Conservation (phyloP, 805 yeast species). For the Nakazawaea ambrosiae region DNA sequence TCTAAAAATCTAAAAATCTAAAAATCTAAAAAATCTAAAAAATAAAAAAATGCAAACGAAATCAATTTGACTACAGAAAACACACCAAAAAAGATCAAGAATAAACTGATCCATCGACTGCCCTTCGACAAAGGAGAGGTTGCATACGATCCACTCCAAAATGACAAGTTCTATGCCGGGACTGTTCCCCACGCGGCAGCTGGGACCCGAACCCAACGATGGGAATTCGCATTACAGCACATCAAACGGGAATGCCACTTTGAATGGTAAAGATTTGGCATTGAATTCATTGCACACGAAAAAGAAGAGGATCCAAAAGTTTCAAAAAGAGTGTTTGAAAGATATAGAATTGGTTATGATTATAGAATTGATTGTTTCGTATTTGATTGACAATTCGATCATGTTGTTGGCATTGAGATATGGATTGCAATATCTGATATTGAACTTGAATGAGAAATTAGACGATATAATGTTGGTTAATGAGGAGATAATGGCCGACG, state of each 20-base stretch:
- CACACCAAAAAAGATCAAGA: no score
- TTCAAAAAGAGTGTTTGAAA: constrained; percentile 1
- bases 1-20: no score
- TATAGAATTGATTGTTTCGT: constrained; percentile 5
- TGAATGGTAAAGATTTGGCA: not conserved
- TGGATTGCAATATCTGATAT: constrained; percentile 15
- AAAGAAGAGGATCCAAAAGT: constrained; percentile 1
- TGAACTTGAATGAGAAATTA: constrained; percentile 13
- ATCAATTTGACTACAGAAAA: no score
- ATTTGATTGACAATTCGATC: constrained; percentile 19
- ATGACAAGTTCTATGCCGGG: constrained; percentile 2
- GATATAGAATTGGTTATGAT: not conserved
- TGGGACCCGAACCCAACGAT: not conserved
- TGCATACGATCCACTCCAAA: not conserved
- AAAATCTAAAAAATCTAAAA: no score
- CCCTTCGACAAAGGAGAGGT: no score
- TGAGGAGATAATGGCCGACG: constrained; percentile 13
- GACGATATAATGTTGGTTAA: constrained; percentile 12
- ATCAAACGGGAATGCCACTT: no score
- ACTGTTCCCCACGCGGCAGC: not conserved
- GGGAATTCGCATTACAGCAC: no score
- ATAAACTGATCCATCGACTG: no score
- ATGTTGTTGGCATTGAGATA: constrained; percentile 16
- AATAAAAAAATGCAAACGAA: no score
- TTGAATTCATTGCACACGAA: constrained; percentile 5